Evolutionary conservation across 192 early-diverging fungal genomes (phyloP).

Genomic region (Linnemannia hyalina): DNA sequence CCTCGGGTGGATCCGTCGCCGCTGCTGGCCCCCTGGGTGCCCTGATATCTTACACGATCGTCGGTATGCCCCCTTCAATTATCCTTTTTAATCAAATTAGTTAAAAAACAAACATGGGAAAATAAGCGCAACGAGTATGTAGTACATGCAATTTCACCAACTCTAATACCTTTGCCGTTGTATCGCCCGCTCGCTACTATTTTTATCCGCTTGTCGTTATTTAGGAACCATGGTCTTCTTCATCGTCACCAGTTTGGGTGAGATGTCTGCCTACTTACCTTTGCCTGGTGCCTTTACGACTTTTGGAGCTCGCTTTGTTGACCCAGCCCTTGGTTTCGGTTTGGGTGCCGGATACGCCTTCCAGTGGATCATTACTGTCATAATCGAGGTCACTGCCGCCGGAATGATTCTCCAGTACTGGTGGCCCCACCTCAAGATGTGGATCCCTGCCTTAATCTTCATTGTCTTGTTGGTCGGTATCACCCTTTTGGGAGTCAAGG

Average conservation of each 20-base stretch:
- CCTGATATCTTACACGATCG: constrained; percentile 78
- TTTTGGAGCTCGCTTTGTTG: constrained; percentile 82
- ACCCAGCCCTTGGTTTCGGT: constrained; percentile 82
- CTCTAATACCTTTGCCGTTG: neutral
- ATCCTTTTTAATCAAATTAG: too few relatives aligned
- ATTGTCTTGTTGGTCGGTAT: constrained; percentile 68
- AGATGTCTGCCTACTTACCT: constrained; percentile 89
- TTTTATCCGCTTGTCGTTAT: neutral
- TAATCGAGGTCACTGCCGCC: constrained; percentile 84
- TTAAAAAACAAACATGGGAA: neutral
- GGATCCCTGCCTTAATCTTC: constrained; percentile 68
- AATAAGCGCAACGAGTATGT: neutral
- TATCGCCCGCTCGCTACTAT: neutral
- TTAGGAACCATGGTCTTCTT: constrained; percentile 78
- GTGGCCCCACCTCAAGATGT: constrained; percentile 64
- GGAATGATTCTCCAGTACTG: constrained; percentile 83
- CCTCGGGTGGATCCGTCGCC: constrained; percentile 81
- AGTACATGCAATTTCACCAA: neutral
- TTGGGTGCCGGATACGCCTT: constrained; percentile 73
- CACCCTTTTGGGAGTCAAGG: constrained; percentile 73
- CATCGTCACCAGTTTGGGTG: constrained; percentile 86
- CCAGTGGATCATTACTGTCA: constrained; percentile 76
- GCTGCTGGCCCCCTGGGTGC: constrained; percentile 84
- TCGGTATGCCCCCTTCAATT: constrained; percentile 16
- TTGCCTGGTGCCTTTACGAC: constrained; percentile 84